Percentiles rank a stretch among this genome's conserved stretches.
These are phyloP conservation scores for Populus trichocarpa DNA, from an alignment of 441 rosid species.

Conservation along the genomic window DNA sequence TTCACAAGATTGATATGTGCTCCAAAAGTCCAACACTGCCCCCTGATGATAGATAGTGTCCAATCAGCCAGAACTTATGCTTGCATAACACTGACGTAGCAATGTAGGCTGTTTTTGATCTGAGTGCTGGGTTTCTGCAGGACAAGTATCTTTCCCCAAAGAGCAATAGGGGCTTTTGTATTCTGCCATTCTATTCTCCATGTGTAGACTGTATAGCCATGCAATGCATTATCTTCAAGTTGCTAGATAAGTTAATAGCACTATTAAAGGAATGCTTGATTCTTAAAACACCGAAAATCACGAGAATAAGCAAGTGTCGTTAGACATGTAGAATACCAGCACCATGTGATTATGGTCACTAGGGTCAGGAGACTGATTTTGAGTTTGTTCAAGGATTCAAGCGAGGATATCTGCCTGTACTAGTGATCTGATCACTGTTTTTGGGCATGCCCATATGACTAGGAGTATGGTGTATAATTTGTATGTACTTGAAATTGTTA, in stretches of 20 bases:
- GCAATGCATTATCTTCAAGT: not conserved
- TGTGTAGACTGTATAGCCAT: not conserved
- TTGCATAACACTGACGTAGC: not conserved
- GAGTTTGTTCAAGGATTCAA: not conserved
- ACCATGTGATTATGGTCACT: not conserved
- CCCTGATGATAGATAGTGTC: slow-evolving; percentile 36
- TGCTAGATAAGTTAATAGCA: not conserved
- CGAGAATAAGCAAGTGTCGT: not conserved
- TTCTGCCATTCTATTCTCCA: not conserved
- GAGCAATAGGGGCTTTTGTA: not conserved
- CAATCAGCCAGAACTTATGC: not conserved
- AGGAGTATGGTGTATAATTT: not conserved
- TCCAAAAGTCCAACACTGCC: slow-evolving; percentile 76
- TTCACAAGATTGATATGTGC: slow-evolving; percentile 58
- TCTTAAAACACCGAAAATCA: not conserved
- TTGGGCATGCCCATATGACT: too few species aligned
- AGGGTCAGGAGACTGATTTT: not conserved
- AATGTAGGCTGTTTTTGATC: not conserved
- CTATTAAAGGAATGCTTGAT: not conserved
- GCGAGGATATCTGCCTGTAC: not conserved
- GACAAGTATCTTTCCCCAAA: not conserved
- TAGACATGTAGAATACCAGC: not conserved
- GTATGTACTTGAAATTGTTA: not conserved
- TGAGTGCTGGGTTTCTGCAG: not conserved
- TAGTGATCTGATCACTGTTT: not conserved